Evolutionary conservation across 345 rosid species (phyloP), one percentile per base, ranked within the genome.

Genomic region (Camelina neglecta): DNA sequence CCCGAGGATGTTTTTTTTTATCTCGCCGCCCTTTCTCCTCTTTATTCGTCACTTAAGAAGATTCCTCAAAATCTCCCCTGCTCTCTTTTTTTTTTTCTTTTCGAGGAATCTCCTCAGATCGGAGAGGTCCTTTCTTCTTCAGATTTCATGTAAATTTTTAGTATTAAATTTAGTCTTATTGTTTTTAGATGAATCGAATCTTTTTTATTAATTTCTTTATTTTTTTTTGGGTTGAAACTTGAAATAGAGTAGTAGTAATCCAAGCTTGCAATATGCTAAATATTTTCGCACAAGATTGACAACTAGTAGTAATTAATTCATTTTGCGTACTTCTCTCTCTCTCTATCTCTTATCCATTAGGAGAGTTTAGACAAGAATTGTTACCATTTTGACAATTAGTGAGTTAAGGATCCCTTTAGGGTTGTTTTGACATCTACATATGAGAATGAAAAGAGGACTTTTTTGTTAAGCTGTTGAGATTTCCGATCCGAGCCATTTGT

Each of bases 381-480:
- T 29, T 29, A 29, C 31, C 31, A 29, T 29, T 29, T 29, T 29
- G 71, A 75, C 85, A 79, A 49, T 77, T 81, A 57, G 84, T 69
- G 3, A 74, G 61, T 0, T 49, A 71, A 1, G 82, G 82, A 29
- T 29, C 31, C 5, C 31, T 29, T 79, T 35, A 78, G 4, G 1
- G 82, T 78, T 58, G 69, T 82, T 50, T 60, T 84, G 45, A 80
- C 87, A 1, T 80, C 84, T 60, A 82, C 84, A 75, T 77, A 82
- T 47, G 83, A 72, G 75, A 35, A 29, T 29, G 3, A 75, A 68
- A 9, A 81, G 62, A 16, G 84, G 88, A 6, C 76, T 74, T 69
- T 68, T 78, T 83, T 41, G 11, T 39, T 39, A 39, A 39, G 12
- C 12, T 39, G 11, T 39, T 39, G 12, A 39, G 42, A 39, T 39